Evolutionary conservation across 192 early-diverging fungal species (phyloP), one percentile per base, ranked within the genome.

Genomic region (Podila horticola): DNA sequence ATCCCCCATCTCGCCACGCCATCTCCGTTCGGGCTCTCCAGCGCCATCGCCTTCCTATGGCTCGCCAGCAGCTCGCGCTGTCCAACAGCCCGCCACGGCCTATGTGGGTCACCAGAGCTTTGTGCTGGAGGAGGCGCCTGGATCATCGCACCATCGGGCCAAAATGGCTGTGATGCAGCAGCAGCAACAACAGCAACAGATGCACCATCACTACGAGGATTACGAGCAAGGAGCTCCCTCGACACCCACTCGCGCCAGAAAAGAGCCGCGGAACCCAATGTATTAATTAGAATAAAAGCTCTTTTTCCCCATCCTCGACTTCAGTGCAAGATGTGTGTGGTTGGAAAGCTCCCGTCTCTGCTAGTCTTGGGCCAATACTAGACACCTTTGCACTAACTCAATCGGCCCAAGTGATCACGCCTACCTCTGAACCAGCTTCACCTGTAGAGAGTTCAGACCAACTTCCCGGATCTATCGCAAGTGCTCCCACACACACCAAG

Each of bases 201-300:
- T 12, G 8, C 33, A 64, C 11, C 38, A 64, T 13, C 31, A 15
- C 30, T 31, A 20, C 19, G 60, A 33, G 10, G 60, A 62, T 13
- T 29, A 33, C 34, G 31, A 38, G 24, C 67, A 58, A 50, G 45
- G 50, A 17, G 20, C 3, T 9, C 69, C 61, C 3, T 51, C 69
- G 4, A 41, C 62, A 62, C 68, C 68, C 20, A 70, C 62, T 15
- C 69, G 69, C 50, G 26, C 60, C 10, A 41, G 59, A 24, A 71
- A 71, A n/a, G 69, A 62, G 26, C 34, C 34, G 2, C 69, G 69
- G 33, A 45, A 15, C 41, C 41, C 41, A 45, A 17, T 45, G 15
- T 45, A 45, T 45, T 45, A 45, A 38, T 15, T 45, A 45, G 2
- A 45, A 45, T 45, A 45, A 45, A 45, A 2, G 3, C 4, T 3